A percentile compares a stretch with the other conserved stretches of the same genome.
phyloP scores from a whole-genome alignment of 495 filamentous ascomycete genomes.

The Penicillium bovifimosum region DNA sequence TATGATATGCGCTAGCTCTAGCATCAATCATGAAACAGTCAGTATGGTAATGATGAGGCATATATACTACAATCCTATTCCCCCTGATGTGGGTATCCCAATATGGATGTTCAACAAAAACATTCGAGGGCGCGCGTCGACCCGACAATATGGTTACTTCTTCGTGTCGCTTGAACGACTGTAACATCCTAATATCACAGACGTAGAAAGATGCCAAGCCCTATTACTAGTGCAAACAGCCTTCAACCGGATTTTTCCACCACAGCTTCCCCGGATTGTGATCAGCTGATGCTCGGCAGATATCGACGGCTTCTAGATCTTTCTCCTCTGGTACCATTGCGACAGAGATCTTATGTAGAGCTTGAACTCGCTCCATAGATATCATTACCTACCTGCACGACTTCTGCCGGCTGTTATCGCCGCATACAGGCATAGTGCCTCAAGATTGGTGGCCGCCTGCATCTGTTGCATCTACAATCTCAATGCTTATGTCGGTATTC shows the following conservation, averaged over 20 bases:
- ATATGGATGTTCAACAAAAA: not conserved
- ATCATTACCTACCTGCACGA: conserved; percentile 29
- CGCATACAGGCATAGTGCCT: no score
- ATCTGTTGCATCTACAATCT: no score
- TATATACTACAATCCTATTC: no score
- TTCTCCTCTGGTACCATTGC: not conserved
- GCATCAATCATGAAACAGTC: not conserved
- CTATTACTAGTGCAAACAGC: not conserved
- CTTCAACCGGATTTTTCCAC: not conserved
- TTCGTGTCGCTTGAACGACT: not conserved
- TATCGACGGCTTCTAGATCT: not conserved
- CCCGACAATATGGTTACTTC: not conserved
- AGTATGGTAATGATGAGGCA: not conserved
- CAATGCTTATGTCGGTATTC: no score
- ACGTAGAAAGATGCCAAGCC: not conserved
- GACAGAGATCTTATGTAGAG: no score
- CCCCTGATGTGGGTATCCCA: no score
- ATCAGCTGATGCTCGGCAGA: not conserved
- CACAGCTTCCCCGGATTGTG: not conserved
- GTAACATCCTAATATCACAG: not conserved
- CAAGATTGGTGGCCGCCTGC: no score
- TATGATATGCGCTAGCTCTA: not conserved
- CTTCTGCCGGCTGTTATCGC: no score
- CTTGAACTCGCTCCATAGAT: not conserved
- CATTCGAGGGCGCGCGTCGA: not conserved